Evolutionary conservation across 2,329 filamentous ascomycete genomes (phyloP).

Genomic region (Tolypocladium amazonense): DNA sequence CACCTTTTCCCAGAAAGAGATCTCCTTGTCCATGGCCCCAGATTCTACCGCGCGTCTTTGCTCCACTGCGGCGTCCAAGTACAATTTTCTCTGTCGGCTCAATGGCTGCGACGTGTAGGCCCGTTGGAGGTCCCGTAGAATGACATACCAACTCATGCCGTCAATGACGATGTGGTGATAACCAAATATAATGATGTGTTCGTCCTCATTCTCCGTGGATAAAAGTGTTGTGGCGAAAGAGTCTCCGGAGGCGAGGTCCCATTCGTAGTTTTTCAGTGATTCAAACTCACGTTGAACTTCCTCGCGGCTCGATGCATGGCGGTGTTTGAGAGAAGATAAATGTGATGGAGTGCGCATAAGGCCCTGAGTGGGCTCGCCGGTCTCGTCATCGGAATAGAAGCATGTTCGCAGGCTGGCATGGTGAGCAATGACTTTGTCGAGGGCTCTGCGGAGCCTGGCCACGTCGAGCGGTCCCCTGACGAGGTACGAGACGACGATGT

Average conservation of each 20-base stretch:
- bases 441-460: constrained; percentile 6
- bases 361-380: neutral
- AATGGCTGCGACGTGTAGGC: constrained; percentile 18
- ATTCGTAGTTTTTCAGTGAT: constrained; percentile 17
- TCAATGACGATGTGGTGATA: constrained; percentile 43
- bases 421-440: constrained; percentile 5
- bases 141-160: constrained; percentile 30
- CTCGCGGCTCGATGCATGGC: constrained; percentile 12
- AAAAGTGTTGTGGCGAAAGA: constrained; percentile 18
- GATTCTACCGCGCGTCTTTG: neutral
- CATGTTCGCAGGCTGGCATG: constrained; percentile 12
- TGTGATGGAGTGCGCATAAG: neutral
- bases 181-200: constrained; percentile 30
- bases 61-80: neutral
- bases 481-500: constrained; percentile 4
- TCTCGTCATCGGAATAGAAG: constrained; percentile 8
- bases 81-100: constrained; percentile 9
- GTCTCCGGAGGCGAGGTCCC: constrained; percentile 25
- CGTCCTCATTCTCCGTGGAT: constrained; percentile 17
- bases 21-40: neutral
- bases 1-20: neutral
- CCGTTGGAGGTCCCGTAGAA: constrained; percentile 32
- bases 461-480: constrained; percentile 7
- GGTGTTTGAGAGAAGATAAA: constrained; percentile 10
- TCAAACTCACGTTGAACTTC: constrained; percentile 16